Conservation (phyloP, 2,329 filamentous ascomycete genomes). For the Sporothrix mexicana region DNA sequence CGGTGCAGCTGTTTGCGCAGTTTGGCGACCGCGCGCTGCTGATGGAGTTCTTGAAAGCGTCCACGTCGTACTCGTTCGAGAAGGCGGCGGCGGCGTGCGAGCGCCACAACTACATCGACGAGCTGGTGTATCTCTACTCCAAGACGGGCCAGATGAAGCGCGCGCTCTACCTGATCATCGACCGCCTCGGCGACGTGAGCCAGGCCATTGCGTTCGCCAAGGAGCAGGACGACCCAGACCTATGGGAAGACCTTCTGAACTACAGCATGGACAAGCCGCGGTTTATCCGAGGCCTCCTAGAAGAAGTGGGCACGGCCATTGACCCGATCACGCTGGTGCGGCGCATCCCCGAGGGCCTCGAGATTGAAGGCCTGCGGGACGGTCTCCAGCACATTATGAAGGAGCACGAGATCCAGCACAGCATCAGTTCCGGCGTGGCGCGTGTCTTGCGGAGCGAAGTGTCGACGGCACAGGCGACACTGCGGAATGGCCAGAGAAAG, state of each 20-base stretch:
- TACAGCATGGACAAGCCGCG: conserved; percentile 98
- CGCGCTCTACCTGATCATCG: conserved; percentile 90
- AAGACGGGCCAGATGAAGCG: conserved; percentile 94
- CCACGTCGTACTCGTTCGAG: conserved; percentile 87
- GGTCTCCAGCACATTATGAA: conserved; percentile 90
- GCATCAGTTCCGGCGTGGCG: conserved; percentile 88
- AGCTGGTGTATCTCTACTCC: conserved; percentile 93
- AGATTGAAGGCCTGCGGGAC: conserved; percentile 88
- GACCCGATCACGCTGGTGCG: conserved; percentile 89
- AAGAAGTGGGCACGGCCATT: conserved; percentile 92
- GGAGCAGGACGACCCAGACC: conserved; percentile 85
- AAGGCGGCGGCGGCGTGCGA: conserved; percentile 82
- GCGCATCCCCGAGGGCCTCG: conserved; percentile 88
- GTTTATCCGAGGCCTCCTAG: conserved; percentile 89
- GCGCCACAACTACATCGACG: conserved; percentile 77
- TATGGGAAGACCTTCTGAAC: conserved; percentile 93
- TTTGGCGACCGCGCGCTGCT: conserved; percentile 76
- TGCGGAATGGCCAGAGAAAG: conserved; percentile 79
- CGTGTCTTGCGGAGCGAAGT: conserved; percentile 88
- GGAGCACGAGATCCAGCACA: conserved; percentile 94
- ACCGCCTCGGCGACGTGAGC: conserved; percentile 86
- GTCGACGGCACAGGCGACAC: conserved; percentile 76
- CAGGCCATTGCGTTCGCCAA: conserved; percentile 95
- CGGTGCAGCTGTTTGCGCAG: conserved; percentile 82
- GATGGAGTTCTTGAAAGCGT: conserved; percentile 85